Evolutionary conservation across 805 yeast genomes (phyloP), one percentile per base, ranked within the genome.

Genomic region (Ogataea nitratoaversa): DNA sequence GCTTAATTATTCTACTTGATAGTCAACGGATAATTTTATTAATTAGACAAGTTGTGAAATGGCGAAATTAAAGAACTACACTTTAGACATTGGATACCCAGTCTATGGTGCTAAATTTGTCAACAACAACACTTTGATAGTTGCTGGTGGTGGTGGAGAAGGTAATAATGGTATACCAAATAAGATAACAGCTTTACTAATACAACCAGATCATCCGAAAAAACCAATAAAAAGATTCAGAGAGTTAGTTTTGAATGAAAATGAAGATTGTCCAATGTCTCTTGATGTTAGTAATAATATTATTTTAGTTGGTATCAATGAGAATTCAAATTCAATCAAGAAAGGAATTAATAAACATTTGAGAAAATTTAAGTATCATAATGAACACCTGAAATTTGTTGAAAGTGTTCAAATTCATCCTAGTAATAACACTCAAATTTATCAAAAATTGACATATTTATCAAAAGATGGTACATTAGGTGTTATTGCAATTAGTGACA

Each of bases 81-180:
- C 60, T 0, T 41, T 58, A 8, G 59, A 58, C 27, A 32, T 61
- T 13, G 91, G 86, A 2, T 85, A 81, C 53, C 98, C 99, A 1
- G 71, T 89, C 11, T 85, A 83, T 51, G 91, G 88, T 2, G 82
- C 91, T 38, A 76, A 77, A 44, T 89, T 87, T 57, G 67, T 81
- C 33, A 70, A 75, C 49, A 72, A 79, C 47, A 64, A 68, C 44
- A 74, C 80, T 1, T 59, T 90, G 20, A 60, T 89, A 36, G 83
- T 83, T 22, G 79, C 88, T 3, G 99, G 99, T 31, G 99, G 99
- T 33, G 97, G 97, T 23, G 98, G 97, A 19, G 95, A 87, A 59
- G 95, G 95, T 8, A 81, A 80, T 54, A 83, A 87, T 54, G 96
- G 95, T 23, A 79, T 88, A 40, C 84, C 90, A 30, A 91, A 91